Evolutionary conservation across 202 grass and related monocot genomes (phyloP).

Genomic region (Panicum virgatum): DNA sequence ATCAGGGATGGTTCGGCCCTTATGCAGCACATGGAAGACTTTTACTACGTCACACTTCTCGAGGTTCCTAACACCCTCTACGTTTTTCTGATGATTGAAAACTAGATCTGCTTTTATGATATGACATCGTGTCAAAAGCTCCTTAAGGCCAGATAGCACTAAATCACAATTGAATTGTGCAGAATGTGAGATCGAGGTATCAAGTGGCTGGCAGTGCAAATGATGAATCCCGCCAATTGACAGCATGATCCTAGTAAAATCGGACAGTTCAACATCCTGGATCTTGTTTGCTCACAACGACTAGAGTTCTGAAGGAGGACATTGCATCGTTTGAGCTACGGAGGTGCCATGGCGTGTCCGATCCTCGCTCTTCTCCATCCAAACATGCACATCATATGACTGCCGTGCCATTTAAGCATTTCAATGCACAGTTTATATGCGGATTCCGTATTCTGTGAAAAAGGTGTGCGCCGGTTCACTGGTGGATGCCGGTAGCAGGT

Average conservation of each 20-base stretch:
- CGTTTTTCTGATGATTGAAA: slow-evolving; percentile 14
- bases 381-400: slow-evolving; percentile 2
- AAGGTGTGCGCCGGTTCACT: not conserved
- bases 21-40: slow-evolving; percentile 99
- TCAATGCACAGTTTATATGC: slow-evolving; percentile 11
- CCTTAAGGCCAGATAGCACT: slow-evolving; percentile 16
- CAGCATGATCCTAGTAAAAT: slow-evolving; percentile 7
- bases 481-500: not conserved
- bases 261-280: slow-evolving; percentile 1
- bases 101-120: slow-evolving; percentile 19
- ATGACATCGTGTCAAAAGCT: slow-evolving; percentile 31
- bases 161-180: slow-evolving; percentile 37
- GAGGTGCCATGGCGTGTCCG: not conserved
- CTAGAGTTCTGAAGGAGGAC: not conserved
- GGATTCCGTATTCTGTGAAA: not conserved
- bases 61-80: slow-evolving; percentile 58
- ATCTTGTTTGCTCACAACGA: not conserved
- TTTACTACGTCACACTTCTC: slow-evolving; percentile 94
- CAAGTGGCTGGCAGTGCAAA: slow-evolving; percentile 30
- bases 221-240: slow-evolving; percentile 36
- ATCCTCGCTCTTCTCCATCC: not conserved
- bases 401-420: slow-evolving; percentile 1
- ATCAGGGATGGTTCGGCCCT: slow-evolving; percentile 97
- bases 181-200: slow-evolving; percentile 83
- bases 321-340: not conserved